phyloP scores from a whole-genome alignment of 148 eudicot genomes.

The Silene latifolia region DNA sequence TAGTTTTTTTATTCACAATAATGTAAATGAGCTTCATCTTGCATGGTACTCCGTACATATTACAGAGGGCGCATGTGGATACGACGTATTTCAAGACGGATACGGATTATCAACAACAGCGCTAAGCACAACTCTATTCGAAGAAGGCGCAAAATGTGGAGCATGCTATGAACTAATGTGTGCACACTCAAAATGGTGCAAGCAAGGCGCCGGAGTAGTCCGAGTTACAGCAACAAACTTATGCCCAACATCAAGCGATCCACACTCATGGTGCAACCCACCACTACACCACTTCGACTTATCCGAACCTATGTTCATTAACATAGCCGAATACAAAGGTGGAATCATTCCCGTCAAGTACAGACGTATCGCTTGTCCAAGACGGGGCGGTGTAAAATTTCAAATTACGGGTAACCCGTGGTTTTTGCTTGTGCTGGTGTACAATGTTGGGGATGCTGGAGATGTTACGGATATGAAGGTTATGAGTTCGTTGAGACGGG shows the following conservation, averaged over 20 bases:
- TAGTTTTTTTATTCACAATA: too few species aligned
- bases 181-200: conserved; percentile 25
- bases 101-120: conserved; percentile 26
- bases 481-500: conserved; percentile 4
- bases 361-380: conserved; percentile 9
- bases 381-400: conserved; percentile 24
- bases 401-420: conserved; percentile 19
- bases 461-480: conserved; percentile 17
- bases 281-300: conserved; percentile 25
- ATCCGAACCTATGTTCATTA: conserved; percentile 20
- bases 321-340: conserved; percentile 18
- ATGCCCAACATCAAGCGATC: conserved; percentile 20
- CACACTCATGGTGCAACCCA: conserved; percentile 28
- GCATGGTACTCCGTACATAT: not conserved
- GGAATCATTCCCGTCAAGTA: conserved; percentile 25
- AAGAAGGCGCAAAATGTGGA: conserved; percentile 25
- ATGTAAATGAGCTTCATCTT: not conserved
- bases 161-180: conserved; percentile 25
- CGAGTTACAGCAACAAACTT: conserved; percentile 29
- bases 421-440: conserved; percentile 22
- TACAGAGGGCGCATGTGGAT: conserved; percentile 7
- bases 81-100: not conserved
- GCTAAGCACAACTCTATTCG: conserved; percentile 19
- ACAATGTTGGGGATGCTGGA: conserved; percentile 26
- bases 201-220: conserved; percentile 1